Conservation (phyloP, 768 basidiomycete species). For the Saitozyma sp. region DNA sequence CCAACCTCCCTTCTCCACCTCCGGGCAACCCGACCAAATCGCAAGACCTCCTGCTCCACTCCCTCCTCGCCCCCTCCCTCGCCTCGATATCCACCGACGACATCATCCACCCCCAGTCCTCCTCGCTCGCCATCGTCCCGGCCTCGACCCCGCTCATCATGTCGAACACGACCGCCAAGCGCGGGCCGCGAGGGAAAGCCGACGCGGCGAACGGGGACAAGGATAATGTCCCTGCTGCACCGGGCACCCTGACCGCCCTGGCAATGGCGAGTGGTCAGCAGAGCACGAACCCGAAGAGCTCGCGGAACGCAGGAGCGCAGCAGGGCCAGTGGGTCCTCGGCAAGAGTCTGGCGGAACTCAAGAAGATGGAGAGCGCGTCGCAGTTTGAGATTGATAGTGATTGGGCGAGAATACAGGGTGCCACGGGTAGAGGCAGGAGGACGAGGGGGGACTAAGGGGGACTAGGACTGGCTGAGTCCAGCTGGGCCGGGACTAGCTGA, state of each 20-base stretch:
- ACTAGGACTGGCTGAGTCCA: background rate
- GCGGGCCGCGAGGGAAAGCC: constrained; percentile 39
- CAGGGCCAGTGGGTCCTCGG: constrained; percentile 35
- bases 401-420: constrained; percentile 46
- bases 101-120: constrained; percentile 32
- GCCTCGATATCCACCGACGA: constrained; percentile 43
- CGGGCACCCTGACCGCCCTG: constrained; percentile 40
- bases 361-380: constrained; percentile 36
- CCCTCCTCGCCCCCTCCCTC: constrained; percentile 33
- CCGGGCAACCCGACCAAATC: constrained; percentile 15
- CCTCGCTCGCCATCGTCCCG: constrained; percentile 13
- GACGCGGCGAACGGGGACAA: constrained; percentile 14
- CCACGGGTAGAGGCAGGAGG: constrained; percentile 24
- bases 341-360: constrained; percentile 44
- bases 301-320: constrained; percentile 22
- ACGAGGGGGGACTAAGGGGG: constrained; percentile 17
- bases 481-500: too few relatives aligned
- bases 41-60: constrained; percentile 35
- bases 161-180: constrained; percentile 22
- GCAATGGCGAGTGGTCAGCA: constrained; percentile 40
- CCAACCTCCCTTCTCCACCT: constrained; percentile 6
- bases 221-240: constrained; percentile 26
- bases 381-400: constrained; percentile 43
- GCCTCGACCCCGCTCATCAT: background rate
- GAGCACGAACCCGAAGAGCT: constrained; percentile 8